Percentiles rank a stretch among this genome's conserved stretches.
Evolutionary conservation across 1,284 basidiomycete species (phyloP).

Genomic region (Ustilago cynodontis): DNA sequence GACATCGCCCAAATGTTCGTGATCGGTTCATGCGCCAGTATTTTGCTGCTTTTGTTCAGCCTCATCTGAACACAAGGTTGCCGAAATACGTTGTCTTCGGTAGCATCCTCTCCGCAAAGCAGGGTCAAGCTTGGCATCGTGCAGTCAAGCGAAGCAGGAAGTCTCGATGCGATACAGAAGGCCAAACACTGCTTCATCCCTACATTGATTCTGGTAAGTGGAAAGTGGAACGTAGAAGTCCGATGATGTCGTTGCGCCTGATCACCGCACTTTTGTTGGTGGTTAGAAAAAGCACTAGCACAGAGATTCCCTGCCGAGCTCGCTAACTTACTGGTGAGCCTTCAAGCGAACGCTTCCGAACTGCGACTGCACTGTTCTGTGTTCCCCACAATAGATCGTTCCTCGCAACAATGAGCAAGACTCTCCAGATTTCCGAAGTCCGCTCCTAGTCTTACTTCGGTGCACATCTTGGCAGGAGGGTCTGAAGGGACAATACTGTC

Average conservation of each 20-base stretch:
- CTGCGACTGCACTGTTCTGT: background rate
- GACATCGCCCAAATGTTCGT: too few species aligned
- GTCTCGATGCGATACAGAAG: too few species aligned
- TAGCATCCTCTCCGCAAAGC: too few species aligned
- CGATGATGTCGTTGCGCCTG: constrained; percentile 1
- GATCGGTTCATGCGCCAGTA: too few species aligned
- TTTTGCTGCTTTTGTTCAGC: too few species aligned
- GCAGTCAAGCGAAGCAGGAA: too few species aligned
- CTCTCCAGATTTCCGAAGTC: background rate
- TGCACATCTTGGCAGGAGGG: background rate
- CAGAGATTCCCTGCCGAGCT: constrained; percentile 2
- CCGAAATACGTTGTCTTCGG: too few species aligned
- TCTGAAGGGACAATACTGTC: background rate
- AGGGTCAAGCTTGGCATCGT: too few species aligned
- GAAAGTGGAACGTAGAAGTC: too few species aligned
- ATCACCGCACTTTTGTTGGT: background rate
- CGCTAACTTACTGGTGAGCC: background rate
- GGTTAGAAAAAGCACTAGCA: background rate
- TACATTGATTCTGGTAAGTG: too few species aligned
- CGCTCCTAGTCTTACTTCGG: background rate
- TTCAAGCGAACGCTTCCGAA: background rate
- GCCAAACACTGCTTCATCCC: too few species aligned
- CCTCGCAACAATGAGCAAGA: background rate
- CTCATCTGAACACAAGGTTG: too few species aligned
- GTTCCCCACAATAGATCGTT: background rate